Evolutionary conservation across 495 filamentous ascomycete species (phyloP), one percentile per base, ranked within the genome.

Genomic region (Talaromyces adpressus): DNA sequence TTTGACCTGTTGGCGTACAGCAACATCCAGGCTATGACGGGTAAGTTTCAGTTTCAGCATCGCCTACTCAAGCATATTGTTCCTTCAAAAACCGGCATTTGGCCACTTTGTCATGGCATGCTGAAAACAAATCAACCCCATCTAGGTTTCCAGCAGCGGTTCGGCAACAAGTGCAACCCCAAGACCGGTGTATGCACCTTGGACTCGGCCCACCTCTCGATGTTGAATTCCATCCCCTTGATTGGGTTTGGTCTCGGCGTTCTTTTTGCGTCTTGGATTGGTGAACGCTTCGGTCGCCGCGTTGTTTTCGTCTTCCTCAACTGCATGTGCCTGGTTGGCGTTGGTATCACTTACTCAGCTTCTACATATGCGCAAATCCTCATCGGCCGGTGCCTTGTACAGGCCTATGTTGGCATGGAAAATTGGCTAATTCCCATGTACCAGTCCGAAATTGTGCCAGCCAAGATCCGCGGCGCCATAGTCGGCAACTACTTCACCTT

Each of bases 371-470:
- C 45, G 45, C 5, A 4, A 16, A 49, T 49, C 45, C 12, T 49
- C 5, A 20, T 49, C 45, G 45, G 45, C 12, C 45, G 45, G 12
- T 4, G 3, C 36, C 23, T 66, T 60, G 22, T 23, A 11, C 18
- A 52, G 7, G 49, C 49, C 8, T 52, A 52, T n/a, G 49, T 52
- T 20, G 52, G 64, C 34, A 27, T 65, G 64, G 60, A 62, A 20
- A 57, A 57, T 30, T 57, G 56, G 23, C 29, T 62, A 2, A 52
- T 56, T 1, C 64, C 64, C 8, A 62, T 62, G 51, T 65, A 58
- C 39, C 64, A 62, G 32, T 58, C 59, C 18, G 64, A 65, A 29
- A 65, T 62, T 47, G 56, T 56, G 18, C 64, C 64, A 6, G 56
- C 59, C n/a, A 32, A 45, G 6, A 61, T 65, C 14, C 64, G 64